phyloP scores from a whole-genome alignment of 192 early-diverging fungal species.

The Chytriomyces sp. region DNA sequence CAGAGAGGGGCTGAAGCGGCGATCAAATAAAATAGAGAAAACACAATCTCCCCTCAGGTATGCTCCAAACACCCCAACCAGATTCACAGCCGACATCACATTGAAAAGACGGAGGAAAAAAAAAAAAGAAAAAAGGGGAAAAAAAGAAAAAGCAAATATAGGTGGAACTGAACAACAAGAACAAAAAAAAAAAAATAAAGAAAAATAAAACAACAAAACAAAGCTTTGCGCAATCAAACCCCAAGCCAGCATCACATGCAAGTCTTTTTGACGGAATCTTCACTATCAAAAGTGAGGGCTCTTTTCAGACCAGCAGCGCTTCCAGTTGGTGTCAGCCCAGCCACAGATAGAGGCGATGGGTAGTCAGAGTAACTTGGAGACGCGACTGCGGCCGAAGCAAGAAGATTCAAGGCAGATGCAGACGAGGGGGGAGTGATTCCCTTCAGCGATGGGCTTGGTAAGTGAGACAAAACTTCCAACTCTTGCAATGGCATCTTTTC shows the following conservation, averaged over 20 bases:
- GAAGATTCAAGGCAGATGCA: neutral
- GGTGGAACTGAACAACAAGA: neutral
- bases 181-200: neutral
- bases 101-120: neutral
- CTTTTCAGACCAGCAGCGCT: constrained; percentile 21
- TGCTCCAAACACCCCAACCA: neutral
- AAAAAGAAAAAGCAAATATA: constrained; percentile 17
- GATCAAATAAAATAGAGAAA: too few species aligned
- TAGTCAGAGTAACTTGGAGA: constrained; percentile 23
- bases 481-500: neutral
- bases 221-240: too few species aligned
- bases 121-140: constrained; percentile 15
- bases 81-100: too few species aligned
- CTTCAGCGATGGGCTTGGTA: neutral
- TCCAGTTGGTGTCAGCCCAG: neutral
- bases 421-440: too few species aligned
- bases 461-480: neutral
- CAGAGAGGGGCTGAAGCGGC: too few species aligned
- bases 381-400: neutral
- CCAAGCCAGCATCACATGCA: neutral
- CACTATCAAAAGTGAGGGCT: constrained; percentile 2
- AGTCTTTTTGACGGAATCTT: constrained; percentile 25
- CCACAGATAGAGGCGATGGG: constrained; percentile 24
- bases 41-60: too few species aligned
- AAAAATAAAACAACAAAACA: neutral